phyloP scores from a whole-genome alignment of 495 filamentous ascomycete species.

The Penicillium soppii region DNA sequence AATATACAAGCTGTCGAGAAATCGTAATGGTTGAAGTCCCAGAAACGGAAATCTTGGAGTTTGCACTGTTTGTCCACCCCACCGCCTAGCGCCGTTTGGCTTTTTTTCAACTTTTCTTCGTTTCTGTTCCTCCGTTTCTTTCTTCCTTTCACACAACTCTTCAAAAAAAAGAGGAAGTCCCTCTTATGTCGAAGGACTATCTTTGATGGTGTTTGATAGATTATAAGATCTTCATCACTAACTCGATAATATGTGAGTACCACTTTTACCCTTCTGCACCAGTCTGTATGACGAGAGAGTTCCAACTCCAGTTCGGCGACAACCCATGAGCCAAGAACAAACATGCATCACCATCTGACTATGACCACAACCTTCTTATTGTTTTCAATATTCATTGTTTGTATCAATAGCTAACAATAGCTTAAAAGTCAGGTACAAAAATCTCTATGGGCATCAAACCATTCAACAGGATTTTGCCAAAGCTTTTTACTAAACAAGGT shows the following conservation, averaged over 20 bases:
- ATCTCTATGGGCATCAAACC: neutral
- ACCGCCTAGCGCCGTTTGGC: constrained; percentile 14
- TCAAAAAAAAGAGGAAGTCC: constrained; percentile 9
- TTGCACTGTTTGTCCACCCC: constrained; percentile 44
- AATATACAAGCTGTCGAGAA: constrained; percentile 8
- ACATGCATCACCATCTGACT: constrained; percentile 99
- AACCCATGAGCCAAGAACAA: constrained; percentile 81
- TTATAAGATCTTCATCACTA: constrained; percentile 9
- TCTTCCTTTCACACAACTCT: constrained; percentile 30
- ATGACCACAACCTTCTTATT: constrained; percentile 25
- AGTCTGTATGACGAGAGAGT: constrained; percentile 61
- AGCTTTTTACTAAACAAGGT: constrained; percentile 12
- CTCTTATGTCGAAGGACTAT: constrained; percentile 23
- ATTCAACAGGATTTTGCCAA: constrained; percentile 4
- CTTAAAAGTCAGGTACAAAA: constrained; percentile 11
- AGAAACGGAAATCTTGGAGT: constrained; percentile 43
- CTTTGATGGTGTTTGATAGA: neutral
- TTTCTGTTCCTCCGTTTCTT: constrained; percentile 26
- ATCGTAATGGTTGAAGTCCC: constrained; percentile 16
- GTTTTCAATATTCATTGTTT: constrained; percentile 5
- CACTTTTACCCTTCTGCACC: neutral
- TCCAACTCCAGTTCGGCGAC: constrained; percentile 70
- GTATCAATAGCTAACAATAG: constrained; percentile 17
- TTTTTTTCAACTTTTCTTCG: constrained; percentile 26
- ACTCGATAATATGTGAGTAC: constrained; percentile 28